These are phyloP conservation scores for Mycena floridula DNA, from an alignment of 768 basidiomycete species.

Conservation along the genomic window DNA sequence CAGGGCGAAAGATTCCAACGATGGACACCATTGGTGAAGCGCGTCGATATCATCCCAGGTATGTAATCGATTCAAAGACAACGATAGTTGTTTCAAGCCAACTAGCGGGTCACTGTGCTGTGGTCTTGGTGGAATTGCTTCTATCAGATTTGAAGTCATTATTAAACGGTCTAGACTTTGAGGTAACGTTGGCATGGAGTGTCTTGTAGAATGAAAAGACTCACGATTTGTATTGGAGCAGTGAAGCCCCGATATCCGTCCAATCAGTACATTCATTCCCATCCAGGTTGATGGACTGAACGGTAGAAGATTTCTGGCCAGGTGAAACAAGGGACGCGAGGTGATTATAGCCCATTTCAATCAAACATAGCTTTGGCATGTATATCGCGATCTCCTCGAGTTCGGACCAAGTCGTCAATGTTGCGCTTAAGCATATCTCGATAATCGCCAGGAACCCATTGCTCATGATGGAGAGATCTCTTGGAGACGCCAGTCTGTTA, in stretches of 20 bases:
- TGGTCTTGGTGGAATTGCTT: slow-evolving; percentile 38
- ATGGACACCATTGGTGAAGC: slow-evolving; percentile 63
- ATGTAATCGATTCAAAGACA: slow-evolving; percentile 54
- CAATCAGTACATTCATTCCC: slow-evolving; percentile 58
- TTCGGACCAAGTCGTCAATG: slow-evolving; percentile 67
- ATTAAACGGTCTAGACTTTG: slow-evolving; percentile 60
- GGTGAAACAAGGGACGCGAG: slow-evolving; percentile 29
- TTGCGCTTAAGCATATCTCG: slow-evolving; percentile 72
- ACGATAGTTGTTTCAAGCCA: slow-evolving; percentile 49
- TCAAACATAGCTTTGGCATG: slow-evolving; percentile 47
- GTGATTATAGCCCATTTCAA: slow-evolving; percentile 72
- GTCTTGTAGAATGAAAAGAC: slow-evolving; percentile 16
- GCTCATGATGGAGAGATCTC: slow-evolving; percentile 21
- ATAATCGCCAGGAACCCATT: slow-evolving; percentile 44
- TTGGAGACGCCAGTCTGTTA: slow-evolving; percentile 51
- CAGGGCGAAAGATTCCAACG: slow-evolving; percentile 53
- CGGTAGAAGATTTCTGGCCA: slow-evolving; percentile 9
- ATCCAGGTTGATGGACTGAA: slow-evolving; percentile 65
- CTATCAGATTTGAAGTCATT: slow-evolving; percentile 57
- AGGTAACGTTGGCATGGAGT: slow-evolving; percentile 6
- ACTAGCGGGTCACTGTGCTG: slow-evolving; percentile 19
- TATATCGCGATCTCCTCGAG: slow-evolving; percentile 41
- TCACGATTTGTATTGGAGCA: slow-evolving; percentile 42
- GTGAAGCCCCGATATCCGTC: slow-evolving; percentile 38
- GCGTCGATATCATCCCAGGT: slow-evolving; percentile 63